Percentiles rank a stretch among this genome's conserved stretches.
phyloP scores from a whole-genome alignment of 2,329 filamentous ascomycete species.

The Penicillium sp. region DNA sequence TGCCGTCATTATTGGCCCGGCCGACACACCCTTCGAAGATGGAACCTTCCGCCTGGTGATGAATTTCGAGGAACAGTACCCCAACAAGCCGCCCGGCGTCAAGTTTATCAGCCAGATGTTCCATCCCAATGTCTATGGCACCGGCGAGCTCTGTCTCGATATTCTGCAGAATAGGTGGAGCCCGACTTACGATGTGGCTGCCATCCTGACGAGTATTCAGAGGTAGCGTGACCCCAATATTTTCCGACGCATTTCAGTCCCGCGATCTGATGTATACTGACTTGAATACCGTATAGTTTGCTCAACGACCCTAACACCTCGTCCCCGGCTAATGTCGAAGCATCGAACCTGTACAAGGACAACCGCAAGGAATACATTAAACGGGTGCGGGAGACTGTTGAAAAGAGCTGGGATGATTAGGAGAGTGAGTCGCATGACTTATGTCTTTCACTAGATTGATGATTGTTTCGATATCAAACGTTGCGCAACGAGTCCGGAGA shows the following conservation, averaged over 20 bases:
- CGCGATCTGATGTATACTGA: neutral
- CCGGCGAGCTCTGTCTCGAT: slow-evolving; percentile 90
- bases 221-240: slow-evolving; percentile 55
- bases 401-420: slow-evolving; percentile 98
- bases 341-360: slow-evolving; percentile 96
- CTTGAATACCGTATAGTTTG: slow-evolving; percentile 53
- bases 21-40: slow-evolving; percentile 96
- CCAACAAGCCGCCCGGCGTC: slow-evolving; percentile 94
- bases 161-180: slow-evolving; percentile 98
- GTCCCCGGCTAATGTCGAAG: slow-evolving; percentile 94
- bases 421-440: neutral
- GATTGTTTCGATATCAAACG: slow-evolving; percentile 3
- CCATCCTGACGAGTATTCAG: slow-evolving; percentile 94
- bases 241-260: neutral
- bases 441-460: neutral
- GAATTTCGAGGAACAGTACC: slow-evolving; percentile 99
- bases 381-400: slow-evolving; percentile 88
- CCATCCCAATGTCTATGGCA: slow-evolving; percentile 96
- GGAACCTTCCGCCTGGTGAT: slow-evolving; percentile 96
- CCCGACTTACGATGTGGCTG: slow-evolving; percentile 96
- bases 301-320: slow-evolving; percentile 98
- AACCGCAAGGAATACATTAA: slow-evolving; percentile 96
- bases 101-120: slow-evolving; percentile 99
- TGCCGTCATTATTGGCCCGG: slow-evolving; percentile 93
- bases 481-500: slow-evolving; percentile 11